Base-by-base conservation (phyloP, 2,329 filamentous ascomycete species). In the Sporothrix curviconia region DNA sequence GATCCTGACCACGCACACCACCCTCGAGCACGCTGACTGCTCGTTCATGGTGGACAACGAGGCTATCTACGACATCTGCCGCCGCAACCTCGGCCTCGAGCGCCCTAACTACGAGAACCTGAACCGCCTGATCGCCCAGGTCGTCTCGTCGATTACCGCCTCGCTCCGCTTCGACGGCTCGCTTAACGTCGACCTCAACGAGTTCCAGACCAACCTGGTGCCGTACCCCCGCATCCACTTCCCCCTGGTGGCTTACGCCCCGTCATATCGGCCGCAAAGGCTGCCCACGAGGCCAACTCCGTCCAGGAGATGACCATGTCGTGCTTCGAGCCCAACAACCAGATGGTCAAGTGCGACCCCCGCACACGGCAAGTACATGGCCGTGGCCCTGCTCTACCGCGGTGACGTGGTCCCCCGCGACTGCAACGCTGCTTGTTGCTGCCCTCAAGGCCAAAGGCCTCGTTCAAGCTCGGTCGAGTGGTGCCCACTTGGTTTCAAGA, bases 211-310 rank as follows among this genome's bases (percentile, higher is more conserved):
- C 71, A 88, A 88, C 76, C 69, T 89, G 73, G 85, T 88, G 55
- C 85, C 85, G 25, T 88, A 86, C 72, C 85, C 85, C 36, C 84
- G 85, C 71, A 88, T 89, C 64, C 85, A 88, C 77, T 89, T 87
- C 72, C 85, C 85, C 54, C 74, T 88, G 47, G 86, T 88, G 75
- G 85, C 82, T 75, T 88, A 88, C 68, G 84, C 85, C 11, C 85
- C 32, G 85, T 89, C 65, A 78, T 88, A 63, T 87, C 84, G 22
- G 83, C 84, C 59, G 78, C 81, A 76, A 89, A 89, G 81, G 90
- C 87, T 72, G 82, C 85, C 49, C 89, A 94, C 69, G 89, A 94
- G 78, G 90, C 87, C 78, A 92, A 92, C 83, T 90, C 90, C 79
- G 86, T 91, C 56, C 81, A 84, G 61, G 90, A 94, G 64, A 74